Base-by-base conservation (phyloP, 441 rosid genomes). In the Cnidoscolus chayamansa region DNA sequence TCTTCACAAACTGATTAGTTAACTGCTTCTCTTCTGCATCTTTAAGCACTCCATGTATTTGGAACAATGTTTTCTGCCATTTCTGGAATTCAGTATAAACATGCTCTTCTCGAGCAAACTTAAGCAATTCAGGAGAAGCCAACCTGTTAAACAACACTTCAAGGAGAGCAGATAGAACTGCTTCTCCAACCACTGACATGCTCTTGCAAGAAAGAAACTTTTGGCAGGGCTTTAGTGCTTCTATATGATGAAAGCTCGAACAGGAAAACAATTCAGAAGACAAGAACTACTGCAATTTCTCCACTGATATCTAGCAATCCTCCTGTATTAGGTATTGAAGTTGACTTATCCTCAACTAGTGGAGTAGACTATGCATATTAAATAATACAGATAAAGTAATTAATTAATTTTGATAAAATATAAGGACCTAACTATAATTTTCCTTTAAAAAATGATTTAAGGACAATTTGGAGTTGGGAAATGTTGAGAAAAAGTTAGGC, bases 11-110 rank as follows among this genome's bases (percentile, higher is more conserved):
- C 11, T 25, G n/a, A 37, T 68, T 58, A 10, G 70, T 53, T 54
- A 74, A 57, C 56, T 79, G 81, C 62, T 72, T 68, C 20, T 74
- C 72, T 53, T 77, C 82, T 7, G 82, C 81, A 45, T 79, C 81
- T 9, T 79, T 75, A 9, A 58, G 53, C 4, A 72, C 77, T 16
- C 72, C 61, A 13, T 67, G 73, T 43, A 75, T 55, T 45, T 63
- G 77, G 31, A 32, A 35, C 67, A 45, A 59, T 57, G 61, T 16
- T 37, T 20, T 45, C 54, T n/a, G 19, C 74, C 79, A 73, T 35
- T 70, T 62, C 47, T 50, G 70, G 57, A 81, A 60, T 55, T 75
- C 59, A 55, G 71, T 16, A 20, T 40, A 35, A 62, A 75, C 47
- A 19, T 65, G 25, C 12, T 62, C 72, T 15, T 73, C 76, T 13